Evolutionary conservation across 495 filamentous ascomycete genomes (phyloP).

Genomic region (Trichoderma asperelloides): DNA sequence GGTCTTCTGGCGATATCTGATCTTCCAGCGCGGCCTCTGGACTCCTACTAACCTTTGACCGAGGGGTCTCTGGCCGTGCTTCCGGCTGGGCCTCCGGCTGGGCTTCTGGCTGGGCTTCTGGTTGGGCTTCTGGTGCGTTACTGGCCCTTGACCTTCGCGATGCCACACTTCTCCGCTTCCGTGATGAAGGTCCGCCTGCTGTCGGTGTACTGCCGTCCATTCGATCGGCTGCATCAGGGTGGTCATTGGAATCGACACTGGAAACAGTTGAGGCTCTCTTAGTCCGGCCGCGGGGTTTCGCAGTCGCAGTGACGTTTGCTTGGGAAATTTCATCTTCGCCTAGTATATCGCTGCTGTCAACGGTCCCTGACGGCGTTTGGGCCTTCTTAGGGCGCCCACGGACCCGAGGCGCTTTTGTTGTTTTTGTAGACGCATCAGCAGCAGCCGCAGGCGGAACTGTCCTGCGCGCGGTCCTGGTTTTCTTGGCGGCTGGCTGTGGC

Average conservation of each 20-base stretch:
- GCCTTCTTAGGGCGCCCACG: constrained; percentile 25
- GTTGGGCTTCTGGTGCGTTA: neutral
- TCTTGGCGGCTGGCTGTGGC: neutral
- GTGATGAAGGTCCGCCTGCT: neutral
- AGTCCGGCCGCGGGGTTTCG: neutral
- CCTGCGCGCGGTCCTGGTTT: constrained; percentile 27
- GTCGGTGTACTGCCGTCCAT: neutral
- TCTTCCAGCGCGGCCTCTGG: neutral
- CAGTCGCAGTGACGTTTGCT: neutral
- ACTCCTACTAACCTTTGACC: neutral
- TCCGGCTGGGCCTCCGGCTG: too few relatives aligned
- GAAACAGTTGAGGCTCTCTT: constrained; percentile 20
- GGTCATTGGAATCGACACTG: constrained; percentile 49
- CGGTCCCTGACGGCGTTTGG: neutral
- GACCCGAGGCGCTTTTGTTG: constrained; percentile 11
- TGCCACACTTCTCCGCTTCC: constrained; percentile 20
- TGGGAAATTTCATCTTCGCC: neutral
- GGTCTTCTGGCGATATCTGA: neutral
- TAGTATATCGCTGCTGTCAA: neutral
- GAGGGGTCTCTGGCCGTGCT: neutral
- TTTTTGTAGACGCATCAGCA: constrained; percentile 13
- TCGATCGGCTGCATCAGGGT: constrained; percentile 46
- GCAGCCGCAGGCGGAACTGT: constrained; percentile 35
- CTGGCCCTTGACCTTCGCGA: constrained; percentile 29
- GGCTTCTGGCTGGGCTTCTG: neutral